phyloP scores from a whole-genome alignment of 148 eudicot genomes.

The Pouteria glomerata region DNA sequence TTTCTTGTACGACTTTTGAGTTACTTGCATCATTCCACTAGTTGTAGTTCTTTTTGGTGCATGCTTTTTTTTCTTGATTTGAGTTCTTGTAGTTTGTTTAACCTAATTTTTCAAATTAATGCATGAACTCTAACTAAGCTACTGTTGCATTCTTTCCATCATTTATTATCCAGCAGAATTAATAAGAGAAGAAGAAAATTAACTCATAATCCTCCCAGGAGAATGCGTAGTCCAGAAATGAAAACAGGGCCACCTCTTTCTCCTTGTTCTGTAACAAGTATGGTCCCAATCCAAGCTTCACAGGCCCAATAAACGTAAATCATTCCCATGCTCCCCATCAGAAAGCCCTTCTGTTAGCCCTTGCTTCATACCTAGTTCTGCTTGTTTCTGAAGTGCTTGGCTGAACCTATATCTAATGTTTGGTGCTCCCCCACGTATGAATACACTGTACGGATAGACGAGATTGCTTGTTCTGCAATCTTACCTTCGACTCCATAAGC shows the following conservation, averaged over 20 bases:
- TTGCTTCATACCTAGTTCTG: constrained; percentile 31
- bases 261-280: constrained; percentile 29
- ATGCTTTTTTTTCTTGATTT: no score
- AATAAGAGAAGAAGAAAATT: neutral
- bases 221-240: constrained; percentile 19
- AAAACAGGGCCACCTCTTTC: constrained; percentile 38
- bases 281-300: constrained; percentile 36
- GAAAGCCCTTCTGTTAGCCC: constrained; percentile 35
- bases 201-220: constrained; percentile 42
- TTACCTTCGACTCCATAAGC: constrained; percentile 39
- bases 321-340: constrained; percentile 47
- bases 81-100: no score
- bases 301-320: constrained; percentile 33
- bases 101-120: no score
- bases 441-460: constrained; percentile 43
- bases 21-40: no score
- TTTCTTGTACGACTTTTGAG: no score
- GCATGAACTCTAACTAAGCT: no score
- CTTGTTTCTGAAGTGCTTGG: constrained; percentile 24
- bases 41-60: no score
- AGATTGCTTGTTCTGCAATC: constrained; percentile 41
- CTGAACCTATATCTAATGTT: constrained; percentile 31
- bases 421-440: constrained; percentile 41
- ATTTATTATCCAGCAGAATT: no score
- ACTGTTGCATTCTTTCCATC: no score